Conservation (phyloP, 1,284 basidiomycete species). For the Fomitopsis schrenkii region DNA sequence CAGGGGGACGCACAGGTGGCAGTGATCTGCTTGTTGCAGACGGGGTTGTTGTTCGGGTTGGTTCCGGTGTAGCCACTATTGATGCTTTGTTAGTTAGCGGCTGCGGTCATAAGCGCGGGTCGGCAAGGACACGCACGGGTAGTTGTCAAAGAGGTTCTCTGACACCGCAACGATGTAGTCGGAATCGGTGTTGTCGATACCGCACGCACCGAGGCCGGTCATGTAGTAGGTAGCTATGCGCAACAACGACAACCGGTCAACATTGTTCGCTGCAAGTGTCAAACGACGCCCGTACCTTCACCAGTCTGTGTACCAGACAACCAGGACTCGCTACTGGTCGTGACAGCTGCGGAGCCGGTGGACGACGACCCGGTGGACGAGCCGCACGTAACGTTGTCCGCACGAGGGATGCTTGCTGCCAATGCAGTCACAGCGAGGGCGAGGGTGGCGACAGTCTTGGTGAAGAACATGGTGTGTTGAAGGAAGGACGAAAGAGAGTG, state of each 20-base stretch:
- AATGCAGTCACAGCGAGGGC: constrained; percentile 39
- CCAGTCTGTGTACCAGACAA: constrained; percentile 47
- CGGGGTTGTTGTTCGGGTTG: constrained; percentile 63
- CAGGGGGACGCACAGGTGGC: constrained; percentile 39
- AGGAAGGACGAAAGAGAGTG: constrained; percentile 10
- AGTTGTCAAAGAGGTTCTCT: constrained; percentile 51
- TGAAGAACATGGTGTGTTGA: constrained; percentile 40
- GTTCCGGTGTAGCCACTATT: constrained; percentile 41
- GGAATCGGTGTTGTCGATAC: constrained; percentile 47
- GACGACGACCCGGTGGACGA: not conserved
- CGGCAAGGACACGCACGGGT: constrained; percentile 43
- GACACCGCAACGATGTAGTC: constrained; percentile 64
- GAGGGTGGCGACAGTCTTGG: constrained; percentile 40
- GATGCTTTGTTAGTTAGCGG: not conserved
- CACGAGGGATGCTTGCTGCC: constrained; percentile 45
- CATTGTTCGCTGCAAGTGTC: too few species aligned
- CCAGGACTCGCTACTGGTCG: constrained; percentile 23
- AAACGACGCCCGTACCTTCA: constrained; percentile 32
- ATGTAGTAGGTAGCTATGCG: constrained; percentile 51
- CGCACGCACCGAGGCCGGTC: constrained; percentile 69
- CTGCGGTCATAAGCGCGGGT: not conserved
- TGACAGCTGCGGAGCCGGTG: constrained; percentile 9
- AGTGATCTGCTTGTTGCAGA: constrained; percentile 47
- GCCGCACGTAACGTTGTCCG: constrained; percentile 25
- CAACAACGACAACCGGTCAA: not conserved